phyloP scores from a whole-genome alignment of 2,329 filamentous ascomycete genomes.

The Colletotrichum sojae region DNA sequence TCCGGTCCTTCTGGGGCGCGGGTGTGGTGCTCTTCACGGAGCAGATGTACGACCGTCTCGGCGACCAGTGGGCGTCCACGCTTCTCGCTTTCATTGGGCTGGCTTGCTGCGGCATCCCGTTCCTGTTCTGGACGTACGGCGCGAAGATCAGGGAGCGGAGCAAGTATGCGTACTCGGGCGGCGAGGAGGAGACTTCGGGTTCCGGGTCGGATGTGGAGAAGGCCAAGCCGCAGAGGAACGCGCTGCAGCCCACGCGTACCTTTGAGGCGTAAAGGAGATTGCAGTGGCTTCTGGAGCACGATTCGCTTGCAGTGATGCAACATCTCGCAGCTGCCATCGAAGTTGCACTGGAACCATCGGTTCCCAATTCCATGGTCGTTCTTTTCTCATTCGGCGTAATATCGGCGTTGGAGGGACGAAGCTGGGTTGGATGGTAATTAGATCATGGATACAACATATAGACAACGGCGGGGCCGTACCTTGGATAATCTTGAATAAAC shows the following conservation, averaged over 20 bases:
- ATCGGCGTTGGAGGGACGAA: conserved; percentile 8
- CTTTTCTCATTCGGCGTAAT: conserved; percentile 22
- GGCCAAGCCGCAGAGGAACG: conserved; percentile 46
- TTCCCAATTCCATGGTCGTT: background rate
- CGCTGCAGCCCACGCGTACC: conserved; percentile 16
- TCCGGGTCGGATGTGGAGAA: conserved; percentile 54
- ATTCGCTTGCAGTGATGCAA: background rate
- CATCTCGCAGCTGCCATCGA: background rate
- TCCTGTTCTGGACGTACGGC: conserved; percentile 84
- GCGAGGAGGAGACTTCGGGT: conserved; percentile 59
- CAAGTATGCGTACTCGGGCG: conserved; percentile 80
- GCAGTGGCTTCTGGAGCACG: too few relatives aligned
- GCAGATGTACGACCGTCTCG: conserved; percentile 83
- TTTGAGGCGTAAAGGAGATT: conserved; percentile 27
- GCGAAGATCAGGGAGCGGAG: conserved; percentile 77
- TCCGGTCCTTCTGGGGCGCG: conserved; percentile 86
- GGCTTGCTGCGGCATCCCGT: conserved; percentile 86
- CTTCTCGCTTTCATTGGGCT: conserved; percentile 82
- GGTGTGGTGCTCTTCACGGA: conserved; percentile 82
- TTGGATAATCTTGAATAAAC: conserved; percentile 7
- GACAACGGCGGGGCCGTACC: conserved; percentile 16
- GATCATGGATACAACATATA: conserved; percentile 5
- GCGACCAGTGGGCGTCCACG: conserved; percentile 82
- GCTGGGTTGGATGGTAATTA: conserved; percentile 3
- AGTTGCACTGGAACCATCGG: background rate